Evolutionary conservation across 345 rosid genomes (phyloP), one percentile per base, ranked within the genome.

Genomic region (Salix brachista): DNA sequence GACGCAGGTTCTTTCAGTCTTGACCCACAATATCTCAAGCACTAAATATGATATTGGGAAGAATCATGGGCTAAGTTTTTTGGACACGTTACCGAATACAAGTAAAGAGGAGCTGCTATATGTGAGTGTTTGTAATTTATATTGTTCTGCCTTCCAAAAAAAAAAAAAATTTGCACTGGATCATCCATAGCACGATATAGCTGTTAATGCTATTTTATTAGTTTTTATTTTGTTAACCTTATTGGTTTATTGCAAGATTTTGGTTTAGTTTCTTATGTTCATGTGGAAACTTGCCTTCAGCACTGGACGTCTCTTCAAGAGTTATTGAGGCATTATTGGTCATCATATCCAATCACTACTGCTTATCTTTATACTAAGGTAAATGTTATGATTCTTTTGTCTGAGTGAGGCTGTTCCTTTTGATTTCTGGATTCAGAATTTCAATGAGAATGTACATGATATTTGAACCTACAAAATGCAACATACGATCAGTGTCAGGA

Each of bases 341-440:
- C 99, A 73, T 96, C 98, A 18, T 96, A 91, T 88, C 99, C 99
- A 26, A 84, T 96, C 75, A 91, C 97, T 6, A 90, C 91, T 16
- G 9, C 88, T 18, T 83, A 91, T 86, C 94, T 96, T 75, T 84
- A 86, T 80, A 77, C 83, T 21, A 96, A 93, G 97, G 97, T 96
- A 84, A 84, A 77, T 66, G 58, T 42, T 21, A 17, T 37, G 8
- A 26, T 64, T 64, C 46, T 37, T 41, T 62, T 28, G 13, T 42
- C 28, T 5, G 30, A 54, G 12, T 28, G 26, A 46, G 39, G 61
- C 18, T 50, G 32, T 64, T 74, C 26, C 26, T 21, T 48, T 48
- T 16, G n/a, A 50, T 65, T 64, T 62, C 17, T 25, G 56, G 67
- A 77, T 70, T 46, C 16, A 5, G 18, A 7, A n/a, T 17, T 37